Conservation (phyloP, 1,284 basidiomycete species). For the Moesziomyces aphidis region DNA sequence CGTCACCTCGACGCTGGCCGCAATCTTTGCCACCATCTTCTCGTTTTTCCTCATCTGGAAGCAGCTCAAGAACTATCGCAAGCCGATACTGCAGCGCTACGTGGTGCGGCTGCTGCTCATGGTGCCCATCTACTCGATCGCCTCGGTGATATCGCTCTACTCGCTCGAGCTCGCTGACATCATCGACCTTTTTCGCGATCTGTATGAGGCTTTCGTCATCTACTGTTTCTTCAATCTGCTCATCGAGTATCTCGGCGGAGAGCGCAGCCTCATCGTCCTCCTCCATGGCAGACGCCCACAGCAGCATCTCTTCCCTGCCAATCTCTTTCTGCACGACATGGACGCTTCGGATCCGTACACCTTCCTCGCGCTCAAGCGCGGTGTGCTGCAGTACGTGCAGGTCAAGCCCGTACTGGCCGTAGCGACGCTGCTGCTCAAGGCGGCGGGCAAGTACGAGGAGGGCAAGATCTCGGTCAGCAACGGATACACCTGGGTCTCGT, state of each 20-base stretch:
- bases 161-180: conserved; percentile 95
- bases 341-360: conserved; percentile 75
- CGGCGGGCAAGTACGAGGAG: conserved; percentile 87
- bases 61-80: conserved; percentile 77
- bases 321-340: conserved; percentile 56
- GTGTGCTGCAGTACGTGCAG: conserved; percentile 97
- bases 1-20: conserved; percentile 73
- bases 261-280: conserved; percentile 88
- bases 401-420: conserved; percentile 91
- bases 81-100: conserved; percentile 74
- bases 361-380: conserved; percentile 91
- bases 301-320: conserved; percentile 85
- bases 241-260: conserved; percentile 84
- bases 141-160: conserved; percentile 92
- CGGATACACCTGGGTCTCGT: conserved; percentile 76
- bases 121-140: conserved; percentile 92
- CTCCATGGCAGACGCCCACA: conserved; percentile 90
- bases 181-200: conserved; percentile 92
- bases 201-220: conserved; percentile 98
- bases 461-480: conserved; percentile 83
- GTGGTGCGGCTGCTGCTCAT: conserved; percentile 96
- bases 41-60: conserved; percentile 85
- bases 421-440: conserved; percentile 86
- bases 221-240: conserved; percentile 74
- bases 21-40: conserved; percentile 76